Conservation (phyloP, 2,329 filamentous ascomycete genomes). For the Penicillium sp. region DNA sequence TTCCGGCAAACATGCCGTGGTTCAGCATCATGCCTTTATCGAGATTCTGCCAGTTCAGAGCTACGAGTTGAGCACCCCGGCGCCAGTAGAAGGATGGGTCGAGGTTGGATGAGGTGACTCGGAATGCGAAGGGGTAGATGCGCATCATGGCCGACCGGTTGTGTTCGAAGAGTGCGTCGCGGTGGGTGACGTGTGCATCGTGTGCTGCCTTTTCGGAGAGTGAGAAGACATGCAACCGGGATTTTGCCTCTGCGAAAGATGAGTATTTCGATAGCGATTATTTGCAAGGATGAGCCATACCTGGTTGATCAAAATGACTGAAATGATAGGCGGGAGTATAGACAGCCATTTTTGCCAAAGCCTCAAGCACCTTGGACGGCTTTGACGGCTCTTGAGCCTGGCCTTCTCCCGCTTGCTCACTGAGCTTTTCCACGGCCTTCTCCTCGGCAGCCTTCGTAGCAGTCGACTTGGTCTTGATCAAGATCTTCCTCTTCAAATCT, state of each 20-base stretch:
- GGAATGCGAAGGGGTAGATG: slow-evolving; percentile 77
- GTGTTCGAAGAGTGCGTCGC: slow-evolving; percentile 68
- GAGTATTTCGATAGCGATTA: neutral
- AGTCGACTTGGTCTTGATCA: slow-evolving; percentile 72
- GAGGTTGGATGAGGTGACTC: slow-evolving; percentile 79
- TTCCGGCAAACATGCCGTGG: slow-evolving; percentile 80
- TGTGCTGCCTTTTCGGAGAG: slow-evolving; percentile 61
- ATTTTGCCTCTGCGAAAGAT: slow-evolving; percentile 39
- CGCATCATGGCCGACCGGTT: slow-evolving; percentile 81
- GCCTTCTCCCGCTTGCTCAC: neutral
- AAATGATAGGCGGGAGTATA: slow-evolving; percentile 87
- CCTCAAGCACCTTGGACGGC: slow-evolving; percentile 62
- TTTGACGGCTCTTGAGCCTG: slow-evolving; percentile 35
- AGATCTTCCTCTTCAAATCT: slow-evolving; percentile 71
- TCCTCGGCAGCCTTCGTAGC: slow-evolving; percentile 43
- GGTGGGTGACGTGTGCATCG: slow-evolving; percentile 56
- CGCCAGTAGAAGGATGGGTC: slow-evolving; percentile 84
- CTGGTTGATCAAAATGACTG: slow-evolving; percentile 63
- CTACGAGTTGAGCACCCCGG: slow-evolving; percentile 83
- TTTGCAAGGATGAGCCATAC: slow-evolving; percentile 41
- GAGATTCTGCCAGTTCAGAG: slow-evolving; percentile 87
- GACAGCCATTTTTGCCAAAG: slow-evolving; percentile 69
- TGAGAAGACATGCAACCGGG: slow-evolving; percentile 62
- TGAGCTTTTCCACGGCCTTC: slow-evolving; percentile 13
- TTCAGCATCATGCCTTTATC: slow-evolving; percentile 96